phyloP scores from a whole-genome alignment of 495 filamentous ascomycete species.

The Melanomma pulvis-pyrius region DNA sequence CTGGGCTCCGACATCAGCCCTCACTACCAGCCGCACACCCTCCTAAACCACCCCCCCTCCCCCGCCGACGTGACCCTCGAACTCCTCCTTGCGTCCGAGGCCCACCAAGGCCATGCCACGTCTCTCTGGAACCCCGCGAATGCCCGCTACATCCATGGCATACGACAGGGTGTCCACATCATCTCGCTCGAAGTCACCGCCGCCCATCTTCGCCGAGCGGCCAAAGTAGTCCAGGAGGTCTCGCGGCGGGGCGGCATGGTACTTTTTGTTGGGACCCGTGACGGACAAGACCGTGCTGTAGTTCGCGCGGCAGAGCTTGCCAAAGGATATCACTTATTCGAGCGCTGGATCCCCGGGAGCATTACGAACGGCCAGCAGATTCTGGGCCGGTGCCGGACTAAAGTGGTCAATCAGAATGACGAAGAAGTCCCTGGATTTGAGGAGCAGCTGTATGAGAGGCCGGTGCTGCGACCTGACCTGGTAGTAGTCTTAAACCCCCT shows the following conservation, averaged over 20 bases:
- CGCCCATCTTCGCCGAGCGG: conserved; percentile 84
- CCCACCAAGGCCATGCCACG: conserved; percentile 88
- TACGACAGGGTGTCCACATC: conserved; percentile 88
- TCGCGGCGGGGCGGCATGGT: conserved; percentile 80
- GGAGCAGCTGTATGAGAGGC: conserved; percentile 60
- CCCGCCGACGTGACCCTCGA: conserved; percentile 85
- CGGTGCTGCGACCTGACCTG: conserved; percentile 79
- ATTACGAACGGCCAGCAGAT: conserved; percentile 95
- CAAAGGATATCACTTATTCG: conserved; percentile 83
- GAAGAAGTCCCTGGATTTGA: conserved; percentile 65
- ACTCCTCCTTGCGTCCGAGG: conserved; percentile 85
- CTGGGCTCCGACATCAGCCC: conserved; percentile 59
- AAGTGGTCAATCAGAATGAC: conserved; percentile 74
- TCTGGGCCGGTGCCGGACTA: conserved; percentile 63
- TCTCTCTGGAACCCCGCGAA: conserved; percentile 96
- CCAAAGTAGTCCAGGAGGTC: conserved; percentile 85
- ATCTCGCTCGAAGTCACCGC: conserved; percentile 87
- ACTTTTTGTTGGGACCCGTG: conserved; percentile 85
- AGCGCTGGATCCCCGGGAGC: conserved; percentile 87
- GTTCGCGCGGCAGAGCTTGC: conserved; percentile 80
- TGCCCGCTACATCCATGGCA: conserved; percentile 91
- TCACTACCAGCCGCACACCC: conserved; percentile 68
- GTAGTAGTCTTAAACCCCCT: conserved; percentile 90
- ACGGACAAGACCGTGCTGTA: conserved; percentile 74
- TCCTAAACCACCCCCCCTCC: conserved; percentile 70